These are phyloP conservation scores for Ananas comosus DNA, from an alignment of 176 grass and related monocot species.

Conservation along the genomic window DNA sequence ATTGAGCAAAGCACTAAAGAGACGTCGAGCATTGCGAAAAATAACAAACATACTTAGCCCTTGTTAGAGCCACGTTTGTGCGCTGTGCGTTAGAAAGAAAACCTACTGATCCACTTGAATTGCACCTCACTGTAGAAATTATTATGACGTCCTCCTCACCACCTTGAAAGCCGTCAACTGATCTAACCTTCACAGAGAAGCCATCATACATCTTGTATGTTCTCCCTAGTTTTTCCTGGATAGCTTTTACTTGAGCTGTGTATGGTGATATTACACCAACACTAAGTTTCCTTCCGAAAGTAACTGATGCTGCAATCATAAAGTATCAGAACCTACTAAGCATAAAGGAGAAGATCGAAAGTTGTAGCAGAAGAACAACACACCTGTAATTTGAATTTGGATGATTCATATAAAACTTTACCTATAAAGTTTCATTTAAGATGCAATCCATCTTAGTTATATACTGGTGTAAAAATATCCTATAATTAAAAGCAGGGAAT, in stretches of 20 bases:
- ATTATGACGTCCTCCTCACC: constrained; percentile 65
- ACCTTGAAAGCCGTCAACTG: constrained; percentile 82
- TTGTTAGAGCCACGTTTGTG: constrained; percentile 53
- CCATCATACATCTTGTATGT: background rate
- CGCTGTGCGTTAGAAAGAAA: constrained; percentile 45
- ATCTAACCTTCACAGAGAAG: constrained; percentile 52
- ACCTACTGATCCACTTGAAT: constrained; percentile 32
- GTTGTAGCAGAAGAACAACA: too few relatives aligned
- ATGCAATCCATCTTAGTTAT: too few relatives aligned
- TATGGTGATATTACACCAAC: constrained; percentile 56
- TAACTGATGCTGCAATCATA: constrained; percentile 26
- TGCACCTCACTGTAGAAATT: constrained; percentile 53
- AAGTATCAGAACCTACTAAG: constrained; percentile 10
- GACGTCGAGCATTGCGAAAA: background rate
- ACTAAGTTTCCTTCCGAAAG: constrained; percentile 30
- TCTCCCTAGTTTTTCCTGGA: constrained; percentile 37
- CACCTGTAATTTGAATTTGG: too few relatives aligned
- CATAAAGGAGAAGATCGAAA: too few relatives aligned
- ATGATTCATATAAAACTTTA: background rate
- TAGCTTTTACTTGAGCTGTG: constrained; percentile 44
- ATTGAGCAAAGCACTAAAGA: background rate
- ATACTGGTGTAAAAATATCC: too few relatives aligned
- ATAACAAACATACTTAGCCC: constrained; percentile 33
- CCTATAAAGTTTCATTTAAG: too few relatives aligned
- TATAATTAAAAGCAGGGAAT: too few relatives aligned